These are phyloP conservation scores for Polytrichum commune DNA, from an alignment of 225 moss, liverwort and hornwort genomes.

Conservation along the genomic window DNA sequence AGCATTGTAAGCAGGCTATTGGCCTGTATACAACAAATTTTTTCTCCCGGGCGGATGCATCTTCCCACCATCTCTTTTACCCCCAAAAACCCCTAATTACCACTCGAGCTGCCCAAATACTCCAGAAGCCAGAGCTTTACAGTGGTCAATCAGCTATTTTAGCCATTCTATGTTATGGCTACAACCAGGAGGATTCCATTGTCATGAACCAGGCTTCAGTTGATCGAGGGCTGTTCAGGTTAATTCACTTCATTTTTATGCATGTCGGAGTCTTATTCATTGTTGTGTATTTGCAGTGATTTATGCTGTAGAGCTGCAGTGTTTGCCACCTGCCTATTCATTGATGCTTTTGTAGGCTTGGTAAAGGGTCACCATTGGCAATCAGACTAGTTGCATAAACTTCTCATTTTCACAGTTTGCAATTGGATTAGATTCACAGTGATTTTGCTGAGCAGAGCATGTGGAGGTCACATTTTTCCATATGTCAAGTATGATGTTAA, in stretches of 20 bases:
- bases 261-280: too few species aligned
- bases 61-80: slow-evolving; percentile 83
- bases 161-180: slow-evolving; percentile 75
- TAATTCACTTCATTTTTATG: not conserved
- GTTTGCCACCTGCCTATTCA: too few species aligned
- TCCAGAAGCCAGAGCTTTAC: slow-evolving; percentile 75
- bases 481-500: too few species aligned
- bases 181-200: slow-evolving; percentile 95
- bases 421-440: too few species aligned
- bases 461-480: too few species aligned
- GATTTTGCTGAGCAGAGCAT: too few species aligned
- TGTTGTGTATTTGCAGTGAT: too few species aligned
- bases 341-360: too few species aligned
- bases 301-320: too few species aligned
- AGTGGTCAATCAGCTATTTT: slow-evolving; percentile 92
- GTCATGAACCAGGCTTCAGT: slow-evolving; percentile 97
- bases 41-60: slow-evolving; percentile 61
- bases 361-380: too few species aligned
- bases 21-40: slow-evolving; percentile 82
- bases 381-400: too few species aligned
- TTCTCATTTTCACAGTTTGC: too few species aligned
- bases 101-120: slow-evolving; percentile 57
- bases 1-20: slow-evolving; percentile 94
- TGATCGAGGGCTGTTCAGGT: slow-evolving; percentile 98
- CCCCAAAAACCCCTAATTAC: slow-evolving; percentile 91